phyloP scores from a whole-genome alignment of 148 eudicot genomes.

The Cornus controversa region DNA sequence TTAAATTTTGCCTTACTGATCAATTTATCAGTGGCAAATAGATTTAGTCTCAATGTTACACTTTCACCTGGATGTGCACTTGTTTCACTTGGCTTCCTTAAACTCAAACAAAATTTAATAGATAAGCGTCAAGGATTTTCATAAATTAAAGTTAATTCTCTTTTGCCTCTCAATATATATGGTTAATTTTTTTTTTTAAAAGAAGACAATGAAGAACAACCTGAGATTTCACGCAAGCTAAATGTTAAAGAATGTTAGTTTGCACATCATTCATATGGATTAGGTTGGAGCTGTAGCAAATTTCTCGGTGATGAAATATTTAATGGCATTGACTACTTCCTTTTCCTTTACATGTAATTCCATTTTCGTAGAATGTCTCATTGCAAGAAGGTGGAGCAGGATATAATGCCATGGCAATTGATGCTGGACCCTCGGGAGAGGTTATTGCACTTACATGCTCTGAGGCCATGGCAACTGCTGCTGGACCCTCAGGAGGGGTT shows the following conservation, averaged over 20 bases:
- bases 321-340: not conserved
- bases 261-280: not conserved
- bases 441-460: not conserved
- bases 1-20: too few species aligned
- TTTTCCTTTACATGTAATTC: not conserved
- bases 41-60: too few species aligned
- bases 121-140: too few species aligned
- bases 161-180: too few species aligned
- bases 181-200: not conserved
- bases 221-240: not conserved
- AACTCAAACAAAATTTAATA: too few species aligned
- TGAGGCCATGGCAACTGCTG: not conserved
- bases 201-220: not conserved
- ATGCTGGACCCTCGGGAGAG: constrained; percentile 1
- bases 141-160: too few species aligned
- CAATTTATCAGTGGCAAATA: too few species aligned
- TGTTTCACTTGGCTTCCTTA: too few species aligned
- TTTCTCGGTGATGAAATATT: not conserved
- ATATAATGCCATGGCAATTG: not conserved
- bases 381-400: constrained; percentile 3
- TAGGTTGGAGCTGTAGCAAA: not conserved
- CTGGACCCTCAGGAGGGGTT: not conserved
- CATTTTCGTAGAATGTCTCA: not conserved
- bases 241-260: not conserved
- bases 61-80: too few species aligned